Base-by-base conservation (phyloP, 208 protist species). In the Leptomonas pyrrhocoris region DNA sequence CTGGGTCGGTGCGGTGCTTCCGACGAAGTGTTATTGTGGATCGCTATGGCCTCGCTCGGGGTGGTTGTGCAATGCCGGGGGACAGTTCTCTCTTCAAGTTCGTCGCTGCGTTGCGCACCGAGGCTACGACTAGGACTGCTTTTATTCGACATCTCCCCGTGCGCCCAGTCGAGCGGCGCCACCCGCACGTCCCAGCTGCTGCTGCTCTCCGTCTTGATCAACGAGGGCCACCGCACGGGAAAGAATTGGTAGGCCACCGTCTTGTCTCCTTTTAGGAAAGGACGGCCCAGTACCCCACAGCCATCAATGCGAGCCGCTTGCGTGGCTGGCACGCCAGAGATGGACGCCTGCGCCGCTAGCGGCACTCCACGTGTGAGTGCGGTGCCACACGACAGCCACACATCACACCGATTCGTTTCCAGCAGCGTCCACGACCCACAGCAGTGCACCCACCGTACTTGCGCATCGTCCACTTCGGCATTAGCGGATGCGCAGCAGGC, bases 331-430 rank as follows among this genome's bases (percentile, higher is more conserved):
- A 19, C 54, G 15, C 6, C 54, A 58, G 31, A 5, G 31, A 21
- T 9, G n/a, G n/a, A n/a, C 23, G 21, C 48, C 4, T 43, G 31
- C 21, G 69, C 66, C n/a, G 38, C 21, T 9, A 15, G 16, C 2
- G 65, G 27, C 56, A 80, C 77, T 49, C 74, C 80, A 23, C 79
- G 79, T 12, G 83, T 84, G n/a, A 86, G 79, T 23, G 69, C 31
- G 9, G 73, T 56, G 21, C 88, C 88, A 42, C 87, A 90, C 18
- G 81, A 86, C 23, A 79, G 68, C 77, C 74, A 86, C 49, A 77
- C 56, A 19, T 58, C 61, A 11, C 59, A 28, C 30, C 78, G 53
- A 13, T 48, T 59, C 21, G 75, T 80, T 36, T 68, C 63, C 28
- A 81, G 58, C 46, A 89, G 69, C 38, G 83, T 89, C 63, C 57